Evolutionary conservation across 139 green algal species (phyloP).

Genomic region (Desmodesmus armatus): DNA sequence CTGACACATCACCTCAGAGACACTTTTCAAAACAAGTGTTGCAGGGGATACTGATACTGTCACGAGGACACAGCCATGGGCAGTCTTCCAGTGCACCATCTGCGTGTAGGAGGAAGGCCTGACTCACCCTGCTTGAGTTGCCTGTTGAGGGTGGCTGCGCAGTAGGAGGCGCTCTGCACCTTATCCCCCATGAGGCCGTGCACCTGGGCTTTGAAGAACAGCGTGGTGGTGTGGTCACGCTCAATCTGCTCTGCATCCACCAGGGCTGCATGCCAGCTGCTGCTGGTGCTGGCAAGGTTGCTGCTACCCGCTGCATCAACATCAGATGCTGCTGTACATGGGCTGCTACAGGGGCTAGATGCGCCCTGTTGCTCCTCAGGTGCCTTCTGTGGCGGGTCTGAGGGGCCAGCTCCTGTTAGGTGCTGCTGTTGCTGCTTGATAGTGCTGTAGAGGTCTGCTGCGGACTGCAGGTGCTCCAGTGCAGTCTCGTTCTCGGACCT

Average conservation of each 20-base stretch:
- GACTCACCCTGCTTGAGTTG: slow-evolving; percentile 56
- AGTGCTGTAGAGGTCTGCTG: slow-evolving; percentile 43
- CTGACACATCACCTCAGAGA: no score
- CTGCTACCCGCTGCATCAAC: not conserved
- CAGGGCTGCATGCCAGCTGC: slow-evolving; percentile 11
- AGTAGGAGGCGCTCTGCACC: slow-evolving; percentile 57
- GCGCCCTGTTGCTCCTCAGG: not conserved
- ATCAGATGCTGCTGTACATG: not conserved
- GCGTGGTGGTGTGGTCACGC: slow-evolving; percentile 58
- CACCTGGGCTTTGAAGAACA: slow-evolving; percentile 68
- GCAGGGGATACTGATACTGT: no score
- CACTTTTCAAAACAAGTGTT: no score
- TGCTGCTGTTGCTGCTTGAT: not conserved
- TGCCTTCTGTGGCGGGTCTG: not conserved
- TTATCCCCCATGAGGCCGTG: slow-evolving; percentile 45
- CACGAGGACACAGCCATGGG: no score
- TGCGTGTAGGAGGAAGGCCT: not conserved
- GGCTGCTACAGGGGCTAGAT: not conserved
- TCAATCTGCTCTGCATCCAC: slow-evolving; percentile 33
- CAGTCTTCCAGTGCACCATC: no score
- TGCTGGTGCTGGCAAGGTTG: not conserved
- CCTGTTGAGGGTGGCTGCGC: slow-evolving; percentile 63
- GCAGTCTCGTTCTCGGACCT: slow-evolving; percentile 28
- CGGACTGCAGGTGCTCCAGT: slow-evolving; percentile 41
- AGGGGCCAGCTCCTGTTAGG: not conserved